phyloP scores from a whole-genome alignment of 2,329 filamentous ascomycete species.

The Nothophoma quercina region DNA sequence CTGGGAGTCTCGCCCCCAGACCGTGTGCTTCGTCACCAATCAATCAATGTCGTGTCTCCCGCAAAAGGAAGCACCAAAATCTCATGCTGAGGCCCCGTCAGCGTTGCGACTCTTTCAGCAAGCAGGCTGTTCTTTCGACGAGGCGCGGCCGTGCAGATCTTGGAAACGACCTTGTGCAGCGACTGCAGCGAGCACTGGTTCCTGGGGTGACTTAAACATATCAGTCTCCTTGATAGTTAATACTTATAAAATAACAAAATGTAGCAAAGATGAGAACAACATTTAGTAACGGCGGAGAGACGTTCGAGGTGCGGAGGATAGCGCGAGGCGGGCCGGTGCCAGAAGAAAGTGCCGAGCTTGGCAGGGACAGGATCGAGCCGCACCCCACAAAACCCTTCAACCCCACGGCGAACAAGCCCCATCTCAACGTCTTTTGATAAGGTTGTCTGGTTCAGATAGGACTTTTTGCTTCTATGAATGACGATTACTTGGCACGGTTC shows the following conservation, averaged over 20 bases:
- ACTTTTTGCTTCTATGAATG: too few relatives aligned
- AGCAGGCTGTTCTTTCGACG: background rate
- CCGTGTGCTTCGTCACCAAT: background rate
- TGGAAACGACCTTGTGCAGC: too few relatives aligned
- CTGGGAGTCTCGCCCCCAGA: background rate
- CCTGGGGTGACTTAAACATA: too few relatives aligned
- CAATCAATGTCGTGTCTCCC: background rate
- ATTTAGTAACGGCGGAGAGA: background rate
- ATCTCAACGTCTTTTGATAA: background rate
- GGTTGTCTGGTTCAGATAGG: background rate
- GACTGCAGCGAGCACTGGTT: too few relatives aligned
- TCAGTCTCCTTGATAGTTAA: too few relatives aligned
- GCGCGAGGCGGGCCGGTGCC: background rate
- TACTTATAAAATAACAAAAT: too few relatives aligned
- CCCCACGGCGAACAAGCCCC: background rate
- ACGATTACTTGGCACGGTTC: too few relatives aligned
- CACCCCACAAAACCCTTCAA: background rate
- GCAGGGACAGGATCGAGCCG: background rate
- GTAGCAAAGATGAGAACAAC: too few relatives aligned
- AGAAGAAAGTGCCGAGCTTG: background rate
- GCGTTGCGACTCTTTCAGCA: background rate
- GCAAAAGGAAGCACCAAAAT: constrained; percentile 1
- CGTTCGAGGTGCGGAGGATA: background rate
- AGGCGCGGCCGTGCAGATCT: too few relatives aligned
- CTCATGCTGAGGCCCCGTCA: background rate